These are phyloP conservation scores for Lipomyces spencermartinsiae DNA, from an alignment of 805 yeast genomes.

Conservation along the genomic window DNA sequence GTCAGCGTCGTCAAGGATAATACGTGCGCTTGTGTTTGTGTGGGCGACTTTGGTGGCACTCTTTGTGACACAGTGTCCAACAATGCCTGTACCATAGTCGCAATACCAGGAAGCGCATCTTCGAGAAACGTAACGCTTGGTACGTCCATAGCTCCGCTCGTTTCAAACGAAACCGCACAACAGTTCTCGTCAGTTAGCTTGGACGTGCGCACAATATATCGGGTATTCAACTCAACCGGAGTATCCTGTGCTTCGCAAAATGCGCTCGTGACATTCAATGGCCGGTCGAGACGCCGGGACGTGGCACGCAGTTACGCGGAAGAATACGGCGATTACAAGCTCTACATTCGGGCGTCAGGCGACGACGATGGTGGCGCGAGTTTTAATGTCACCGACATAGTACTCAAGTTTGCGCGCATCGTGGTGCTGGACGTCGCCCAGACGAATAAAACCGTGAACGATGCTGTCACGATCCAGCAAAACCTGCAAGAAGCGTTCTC, in stretches of 20 bases:
- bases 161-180: constrained; percentile 3
- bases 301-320: not conserved
- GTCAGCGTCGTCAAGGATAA: constrained; percentile 20
- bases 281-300: not conserved
- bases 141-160: constrained; percentile 14
- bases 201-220: constrained; percentile 9
- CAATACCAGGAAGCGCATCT: constrained; percentile 1
- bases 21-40: constrained; percentile 30
- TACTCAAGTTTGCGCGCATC: constrained; percentile 20
- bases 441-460: constrained; percentile 22
- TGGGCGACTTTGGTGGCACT: constrained; percentile 23
- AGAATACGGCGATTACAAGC: not conserved
- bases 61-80: constrained; percentile 16
- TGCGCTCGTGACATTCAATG: constrained; percentile 30
- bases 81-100: constrained; percentile 16
- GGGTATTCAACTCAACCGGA: constrained; percentile 11
- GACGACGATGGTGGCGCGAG: not conserved
- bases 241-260: constrained; percentile 29
- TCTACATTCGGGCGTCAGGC: not conserved
- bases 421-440: constrained; percentile 30
- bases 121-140: constrained; percentile 26
- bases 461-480: constrained; percentile 26
- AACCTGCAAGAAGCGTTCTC: constrained; percentile 22
- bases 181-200: constrained; percentile 12
- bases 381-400: constrained; percentile 20